Evolutionary conservation across 2,329 filamentous ascomycete species (phyloP), one percentile per base, ranked within the genome.

Genomic region (Ceratocystis harringtonii): DNA sequence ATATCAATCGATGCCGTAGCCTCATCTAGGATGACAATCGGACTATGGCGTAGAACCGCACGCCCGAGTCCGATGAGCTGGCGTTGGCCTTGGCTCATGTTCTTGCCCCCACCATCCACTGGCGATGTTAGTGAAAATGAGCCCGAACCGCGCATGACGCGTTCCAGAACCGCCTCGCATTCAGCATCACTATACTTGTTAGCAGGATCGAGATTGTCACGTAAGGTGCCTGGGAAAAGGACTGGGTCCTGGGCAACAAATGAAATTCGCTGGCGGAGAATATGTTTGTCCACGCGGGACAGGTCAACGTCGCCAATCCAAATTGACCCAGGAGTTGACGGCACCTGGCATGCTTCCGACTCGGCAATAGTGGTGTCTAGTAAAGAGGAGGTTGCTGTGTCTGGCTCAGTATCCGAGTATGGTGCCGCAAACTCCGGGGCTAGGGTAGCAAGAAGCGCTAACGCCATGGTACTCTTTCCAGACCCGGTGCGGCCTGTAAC

Each of bases 401-500:
- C 55, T 8, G 66, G 57, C 19, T 65, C 58, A 30, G 45, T 36
- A 15, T 66, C 65, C 5, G 66, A 45, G 48, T 64, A 64, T 6
- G 44, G 30, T 2, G n/a, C 30, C n/a, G 30, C 28, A 17, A 60
- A 19, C 12, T 68, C 66, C 0, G 83, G 81, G 0, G 79, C 76
- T 52, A 85, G 76, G 0, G 82, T 84, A 2, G 79, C 81, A 0
- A 84, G 77, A 0, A 86, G 76, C 1, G 81, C 80, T 36, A 85
- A 79, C 1, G 83, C 83, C 1, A 86, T 76, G 0, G 91, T 96
- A 32, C 87, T 92, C 75, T 96, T 96, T 17, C 91, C 91, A 0
- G 89, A 94, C 0, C 89, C 87, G 0, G 92, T 96, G 44, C 91
- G 84, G 1, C 91, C 91, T 0, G 92, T 86, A 5, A 96, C 83